phyloP scores from a whole-genome alignment of 768 basidiomycete species.

The Thelephora ganbajun region DNA sequence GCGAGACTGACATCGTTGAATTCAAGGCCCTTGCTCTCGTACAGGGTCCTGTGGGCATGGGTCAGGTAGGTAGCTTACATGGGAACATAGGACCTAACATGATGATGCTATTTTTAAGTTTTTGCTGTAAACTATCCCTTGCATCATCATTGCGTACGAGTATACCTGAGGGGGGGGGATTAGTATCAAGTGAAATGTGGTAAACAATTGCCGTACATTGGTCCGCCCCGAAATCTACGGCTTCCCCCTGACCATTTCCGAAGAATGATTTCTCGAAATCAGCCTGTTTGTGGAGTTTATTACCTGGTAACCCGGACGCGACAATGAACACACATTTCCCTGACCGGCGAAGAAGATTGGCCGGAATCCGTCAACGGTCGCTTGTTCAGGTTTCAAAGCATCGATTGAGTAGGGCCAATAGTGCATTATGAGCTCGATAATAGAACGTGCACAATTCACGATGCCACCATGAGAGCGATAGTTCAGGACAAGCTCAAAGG shows the following conservation, averaged over 20 bases:
- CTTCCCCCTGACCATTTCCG: conserved; percentile 4
- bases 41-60: conserved; percentile 35
- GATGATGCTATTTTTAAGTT: conserved; percentile 8
- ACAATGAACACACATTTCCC: not conserved
- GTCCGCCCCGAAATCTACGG: conserved; percentile 15
- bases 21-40: conserved; percentile 54
- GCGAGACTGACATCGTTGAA: conserved; percentile 35
- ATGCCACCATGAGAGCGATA: conserved; percentile 24
- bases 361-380: conserved; percentile 16
- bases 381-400: conserved; percentile 15
- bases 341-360: conserved; percentile 16
- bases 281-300: conserved; percentile 18
- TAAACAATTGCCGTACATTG: too few relatives aligned
- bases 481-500: conserved; percentile 20
- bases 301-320: not conserved
- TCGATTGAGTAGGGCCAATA: conserved; percentile 23
- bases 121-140: too few relatives aligned
- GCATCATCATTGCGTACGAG: conserved; percentile 20
- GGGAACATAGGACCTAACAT: not conserved
- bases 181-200: too few relatives aligned
- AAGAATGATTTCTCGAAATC: conserved; percentile 7
- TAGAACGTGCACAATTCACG: conserved; percentile 18
- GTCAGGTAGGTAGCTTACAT: too few relatives aligned
- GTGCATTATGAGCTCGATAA: conserved; percentile 16
- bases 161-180: too few relatives aligned